phyloP scores from a whole-genome alignment of 768 basidiomycete genomes.

The Psilocybe tampanensis region DNA sequence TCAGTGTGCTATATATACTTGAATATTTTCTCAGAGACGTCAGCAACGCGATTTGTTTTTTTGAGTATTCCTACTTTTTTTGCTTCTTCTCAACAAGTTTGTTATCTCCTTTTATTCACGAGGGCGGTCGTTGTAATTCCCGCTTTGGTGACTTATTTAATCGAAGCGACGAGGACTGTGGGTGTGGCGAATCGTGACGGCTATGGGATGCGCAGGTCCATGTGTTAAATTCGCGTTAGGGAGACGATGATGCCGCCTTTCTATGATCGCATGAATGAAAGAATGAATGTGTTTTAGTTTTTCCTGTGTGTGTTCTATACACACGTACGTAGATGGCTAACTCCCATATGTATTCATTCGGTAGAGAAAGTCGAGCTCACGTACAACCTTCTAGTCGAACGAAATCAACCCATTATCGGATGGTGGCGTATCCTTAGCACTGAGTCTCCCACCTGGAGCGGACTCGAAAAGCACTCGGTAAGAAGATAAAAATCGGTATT shows the following conservation, averaged over 20 bases:
- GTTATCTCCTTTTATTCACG: conserved; percentile 1
- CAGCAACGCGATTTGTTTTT: neutral
- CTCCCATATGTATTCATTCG: no score
- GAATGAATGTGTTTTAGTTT: no score
- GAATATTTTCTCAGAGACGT: neutral
- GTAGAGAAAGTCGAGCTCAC: no score
- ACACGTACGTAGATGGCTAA: no score
- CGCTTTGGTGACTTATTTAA: neutral
- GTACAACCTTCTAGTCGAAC: no score
- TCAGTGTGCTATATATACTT: no score
- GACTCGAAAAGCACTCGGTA: neutral
- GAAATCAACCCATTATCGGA: neutral
- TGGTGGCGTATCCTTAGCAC: neutral
- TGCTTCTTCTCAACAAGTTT: neutral
- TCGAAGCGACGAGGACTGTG: no score
- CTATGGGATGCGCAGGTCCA: neutral
- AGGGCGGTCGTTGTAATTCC: neutral
- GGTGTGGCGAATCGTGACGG: no score
- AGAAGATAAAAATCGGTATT: neutral
- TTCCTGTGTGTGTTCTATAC: no score
- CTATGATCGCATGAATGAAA: no score
- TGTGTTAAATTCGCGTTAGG: no score
- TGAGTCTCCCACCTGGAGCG: neutral
- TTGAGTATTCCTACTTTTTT: neutral
- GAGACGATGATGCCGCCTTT: no score